These are phyloP conservation scores for Ophiostoma tasmaniense DNA, from an alignment of 2,329 filamentous ascomycete genomes.

Conservation along the genomic window DNA sequence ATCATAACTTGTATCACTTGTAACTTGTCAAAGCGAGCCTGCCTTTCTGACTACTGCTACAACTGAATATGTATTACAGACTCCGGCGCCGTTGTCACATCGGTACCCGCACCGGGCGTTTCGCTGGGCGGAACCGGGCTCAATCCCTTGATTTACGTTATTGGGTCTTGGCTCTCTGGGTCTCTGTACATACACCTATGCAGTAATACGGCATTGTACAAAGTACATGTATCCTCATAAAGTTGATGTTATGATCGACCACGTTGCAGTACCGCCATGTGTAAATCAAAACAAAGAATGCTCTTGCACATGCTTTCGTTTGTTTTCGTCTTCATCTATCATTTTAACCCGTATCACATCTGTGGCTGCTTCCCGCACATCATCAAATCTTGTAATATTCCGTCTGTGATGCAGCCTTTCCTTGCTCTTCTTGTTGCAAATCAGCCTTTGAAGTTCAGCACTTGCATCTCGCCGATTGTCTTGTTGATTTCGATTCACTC, in stretches of 20 bases:
- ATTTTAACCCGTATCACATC: neutral
- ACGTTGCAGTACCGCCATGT: neutral
- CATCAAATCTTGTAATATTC: neutral
- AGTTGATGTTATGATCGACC: neutral
- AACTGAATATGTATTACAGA: neutral
- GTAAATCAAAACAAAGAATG: neutral
- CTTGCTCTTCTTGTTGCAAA: neutral
- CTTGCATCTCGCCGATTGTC: neutral
- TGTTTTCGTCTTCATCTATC: too few species aligned
- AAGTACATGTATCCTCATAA: neutral
- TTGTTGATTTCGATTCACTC: neutral
- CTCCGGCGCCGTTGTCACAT: neutral
- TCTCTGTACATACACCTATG: neutral
- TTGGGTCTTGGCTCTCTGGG: neutral
- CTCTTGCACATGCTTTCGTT: neutral
- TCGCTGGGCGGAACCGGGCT: constrained; percentile 4
- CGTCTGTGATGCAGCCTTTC: neutral
- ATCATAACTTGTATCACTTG: neutral
- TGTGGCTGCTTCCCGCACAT: neutral
- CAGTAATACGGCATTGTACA: neutral
- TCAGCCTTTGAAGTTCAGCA: neutral
- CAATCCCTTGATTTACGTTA: neutral
- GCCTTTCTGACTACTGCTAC: too few species aligned
- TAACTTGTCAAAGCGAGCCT: neutral
- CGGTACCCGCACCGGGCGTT: neutral